phyloP scores from a whole-genome alignment of 768 basidiomycete species.

The Leccinum ochraceum region DNA sequence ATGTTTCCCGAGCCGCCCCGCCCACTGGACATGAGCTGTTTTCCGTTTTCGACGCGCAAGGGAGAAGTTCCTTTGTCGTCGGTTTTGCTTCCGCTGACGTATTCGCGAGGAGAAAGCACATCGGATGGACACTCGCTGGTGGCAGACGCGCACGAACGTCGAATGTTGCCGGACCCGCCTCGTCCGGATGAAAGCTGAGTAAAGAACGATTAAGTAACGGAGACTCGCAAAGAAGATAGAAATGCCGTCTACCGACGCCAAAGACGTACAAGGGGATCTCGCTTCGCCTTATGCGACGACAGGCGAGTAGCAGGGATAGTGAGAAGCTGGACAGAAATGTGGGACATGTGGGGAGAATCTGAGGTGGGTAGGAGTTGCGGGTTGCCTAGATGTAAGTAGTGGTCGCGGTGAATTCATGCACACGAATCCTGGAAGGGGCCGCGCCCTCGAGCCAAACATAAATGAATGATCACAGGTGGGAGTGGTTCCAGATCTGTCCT shows the following conservation, averaged over 20 bases:
- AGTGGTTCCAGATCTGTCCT: constrained; percentile 5
- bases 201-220: background rate
- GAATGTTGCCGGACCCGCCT: constrained; percentile 27
- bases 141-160: background rate
- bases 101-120: background rate
- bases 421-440: background rate
- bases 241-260: background rate
- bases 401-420: constrained; percentile 2
- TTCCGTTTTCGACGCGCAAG: background rate
- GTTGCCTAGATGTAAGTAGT: background rate
- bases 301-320: background rate
- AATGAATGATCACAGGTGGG: constrained; percentile 13
- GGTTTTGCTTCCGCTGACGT: background rate
- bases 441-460: constrained; percentile 12
- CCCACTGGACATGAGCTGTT: constrained; percentile 25
- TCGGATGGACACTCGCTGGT: background rate
- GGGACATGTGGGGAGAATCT: constrained; percentile 13
- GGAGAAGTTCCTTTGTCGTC: constrained; percentile 1
- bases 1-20: constrained; percentile 31
- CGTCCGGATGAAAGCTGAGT: constrained; percentile 24
- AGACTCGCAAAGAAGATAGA: background rate
- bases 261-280: constrained; percentile 18
- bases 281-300: constrained; percentile 6
- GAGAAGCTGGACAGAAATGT: constrained; percentile 1
- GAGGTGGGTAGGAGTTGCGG: background rate